Base-by-base conservation (phyloP, 768 basidiomycete genomes). In the Amanita rubescens region DNA sequence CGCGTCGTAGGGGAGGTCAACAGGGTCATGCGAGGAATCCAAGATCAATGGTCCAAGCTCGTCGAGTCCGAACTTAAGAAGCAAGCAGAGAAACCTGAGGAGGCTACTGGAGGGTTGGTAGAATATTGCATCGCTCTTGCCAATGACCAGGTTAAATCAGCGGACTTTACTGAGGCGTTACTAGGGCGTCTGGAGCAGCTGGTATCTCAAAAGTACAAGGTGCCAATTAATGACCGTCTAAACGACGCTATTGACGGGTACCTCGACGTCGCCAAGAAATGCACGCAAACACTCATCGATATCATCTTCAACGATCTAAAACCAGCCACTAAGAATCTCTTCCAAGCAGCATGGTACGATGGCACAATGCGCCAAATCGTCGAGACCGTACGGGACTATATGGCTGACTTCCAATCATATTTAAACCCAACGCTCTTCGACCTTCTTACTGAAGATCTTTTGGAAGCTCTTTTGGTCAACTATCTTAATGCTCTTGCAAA, bases 211-310 rank as follows among this genome's bases (percentile, higher is more conserved):
- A 98, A 97, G 71, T 98, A 98, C 68, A 77, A 86, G 41, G 76
- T 72, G 12, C 75, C 80, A 5, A 95, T 98, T 62, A 84, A 80
- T 59, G 91, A 93, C 62, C 80, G 84, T 41, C 74, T 98, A 49
- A 97, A 96, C 72, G 89, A 95, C 58, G 94, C 94, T 32, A 97
- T 98, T 59, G 95, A 99, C 65, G 96, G 96, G 3, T 98, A 94
- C 68, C 80, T 98, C 57, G 96, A 99, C 68, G 92, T 98, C 35
- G 94, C 94, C 49, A 98, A 98, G 75, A 91, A 90, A 66, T 98
- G 94, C 74, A 93, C 89, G 19, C 90, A 95, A 61, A 87, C 88
- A 0, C 80, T 99, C 54, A 94, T 99, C 63, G 89, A 90, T 60
- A 83, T 95, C 62, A 85, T 98, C 61, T 93, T 96, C 75, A 90